phyloP scores from a whole-genome alignment of 1,139 yeast species.

The Fermentozyma sake region DNA sequence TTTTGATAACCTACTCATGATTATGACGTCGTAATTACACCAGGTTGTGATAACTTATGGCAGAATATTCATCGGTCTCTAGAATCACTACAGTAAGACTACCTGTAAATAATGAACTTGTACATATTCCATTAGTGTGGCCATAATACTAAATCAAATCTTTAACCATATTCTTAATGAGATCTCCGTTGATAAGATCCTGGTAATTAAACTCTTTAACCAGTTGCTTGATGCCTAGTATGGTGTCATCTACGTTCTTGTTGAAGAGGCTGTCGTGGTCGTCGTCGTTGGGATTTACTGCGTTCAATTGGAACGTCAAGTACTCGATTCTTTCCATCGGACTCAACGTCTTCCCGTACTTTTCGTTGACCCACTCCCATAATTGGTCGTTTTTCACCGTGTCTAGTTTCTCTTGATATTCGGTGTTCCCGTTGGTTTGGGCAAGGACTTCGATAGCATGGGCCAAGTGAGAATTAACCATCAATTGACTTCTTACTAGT shows the following conservation, averaged over 20 bases:
- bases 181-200: no score
- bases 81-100: no score
- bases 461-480: constrained; percentile 19
- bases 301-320: constrained; percentile 16
- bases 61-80: no score
- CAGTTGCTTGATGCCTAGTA: constrained; percentile 13
- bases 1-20: no score
- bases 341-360: constrained; percentile 16
- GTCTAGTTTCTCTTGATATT: no score
- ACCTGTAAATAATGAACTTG: no score
- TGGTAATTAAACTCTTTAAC: constrained; percentile 13
- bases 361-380: constrained; percentile 23
- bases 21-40: no score
- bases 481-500: constrained; percentile 22
- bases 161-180: neutral
- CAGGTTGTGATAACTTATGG: no score
- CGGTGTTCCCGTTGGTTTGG: constrained; percentile 1
- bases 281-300: constrained; percentile 5
- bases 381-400: constrained; percentile 7
- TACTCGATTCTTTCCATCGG: constrained; percentile 21
- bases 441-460: constrained; percentile 3
- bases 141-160: neutral
- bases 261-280: no score
- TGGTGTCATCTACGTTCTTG: no score
- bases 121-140: no score